Base-by-base conservation (phyloP, 1,284 basidiomycete species). In the Ceratobasidium sp. region DNA sequence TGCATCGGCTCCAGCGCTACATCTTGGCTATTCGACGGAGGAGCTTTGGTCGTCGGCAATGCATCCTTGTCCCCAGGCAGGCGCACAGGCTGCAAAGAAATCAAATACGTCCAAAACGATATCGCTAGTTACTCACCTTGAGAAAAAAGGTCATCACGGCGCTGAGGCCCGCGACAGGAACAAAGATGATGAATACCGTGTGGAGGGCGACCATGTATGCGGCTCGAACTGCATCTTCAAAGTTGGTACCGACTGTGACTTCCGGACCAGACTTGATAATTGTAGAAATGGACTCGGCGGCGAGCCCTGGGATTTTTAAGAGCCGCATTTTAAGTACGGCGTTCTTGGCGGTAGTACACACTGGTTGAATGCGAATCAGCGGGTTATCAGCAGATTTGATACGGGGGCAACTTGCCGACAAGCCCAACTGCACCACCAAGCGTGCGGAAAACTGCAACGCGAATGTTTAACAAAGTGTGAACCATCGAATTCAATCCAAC, bases 241-340 rank as follows among this genome's bases (percentile, higher is more conserved):
- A 13, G 34, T 24, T 46, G 7, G 72, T 29, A 14, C 24, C 49
- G 1, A 27, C 39, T 1, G 49, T 29, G 4, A 29, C 61, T 58
- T 64, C 48, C 19, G 72, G 61, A 8, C 72, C 72, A n/a, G 49
- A 64, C 31, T 64, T 74, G 72, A 74, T 74, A 27, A 74, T 74
- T 8, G 29, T 24, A 11, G 72, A 41, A 48, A 74, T 54, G 2
- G 51, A 24, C n/a, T 74, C 51, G 16, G 61, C 22, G 16, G 72
- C 41, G 24, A 74, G 72, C 22, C 41, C 72, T 43, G 72, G 39
- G 8, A 64, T 64, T 19, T 63, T 56, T 24, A 24, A 56, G 22
- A 74, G 72, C n/a, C 56, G 49, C 37, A 48, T 64, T 46, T 74
- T 63, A 24, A 74, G 72, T 19, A 63, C 72, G 7, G 61, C 49